Conservation (phyloP, 208 protist genomes). For the Trypanosoma vivax region DNA sequence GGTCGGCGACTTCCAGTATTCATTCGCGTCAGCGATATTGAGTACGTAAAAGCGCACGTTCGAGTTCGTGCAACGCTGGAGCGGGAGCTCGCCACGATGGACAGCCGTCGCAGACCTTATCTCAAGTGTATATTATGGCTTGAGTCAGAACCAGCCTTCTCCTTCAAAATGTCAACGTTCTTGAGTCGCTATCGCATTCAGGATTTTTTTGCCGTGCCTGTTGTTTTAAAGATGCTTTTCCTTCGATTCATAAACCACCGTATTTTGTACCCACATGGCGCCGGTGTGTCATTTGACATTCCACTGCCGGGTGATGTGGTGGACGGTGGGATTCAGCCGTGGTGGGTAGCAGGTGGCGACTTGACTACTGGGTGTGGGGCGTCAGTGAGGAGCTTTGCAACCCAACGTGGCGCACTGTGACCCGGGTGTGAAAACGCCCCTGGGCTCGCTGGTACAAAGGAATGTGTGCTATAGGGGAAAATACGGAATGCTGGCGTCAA, state of each 20-base stretch:
- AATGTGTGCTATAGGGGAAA: no score
- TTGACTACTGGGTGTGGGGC: background rate
- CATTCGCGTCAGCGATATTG: conserved; percentile 51
- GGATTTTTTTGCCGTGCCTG: conserved; percentile 65
- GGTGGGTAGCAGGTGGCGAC: conserved; percentile 28
- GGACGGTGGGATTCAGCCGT: conserved; percentile 50
- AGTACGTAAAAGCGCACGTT: conserved; percentile 34
- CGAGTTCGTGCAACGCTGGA: conserved; percentile 49
- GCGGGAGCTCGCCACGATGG: conserved; percentile 59
- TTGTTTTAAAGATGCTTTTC: conserved; percentile 54
- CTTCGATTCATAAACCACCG: conserved; percentile 48
- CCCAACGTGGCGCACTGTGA: background rate
- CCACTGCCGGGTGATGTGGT: conserved; percentile 56
- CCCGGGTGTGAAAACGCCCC: no score
- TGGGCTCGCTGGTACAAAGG: no score
- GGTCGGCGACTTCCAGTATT: conserved; percentile 69
- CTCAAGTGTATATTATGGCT: conserved; percentile 68
- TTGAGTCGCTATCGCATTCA: conserved; percentile 53
- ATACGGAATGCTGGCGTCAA: no score
- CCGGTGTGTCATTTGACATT: conserved; percentile 43
- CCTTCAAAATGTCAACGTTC: conserved; percentile 55
- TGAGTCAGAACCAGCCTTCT: conserved; percentile 77
- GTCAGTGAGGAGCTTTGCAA: background rate
- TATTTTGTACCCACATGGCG: conserved; percentile 23
- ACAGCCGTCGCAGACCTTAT: conserved; percentile 52